phyloP scores from a whole-genome alignment of 75 land plant species.

The Cryptomeria japonica region DNA sequence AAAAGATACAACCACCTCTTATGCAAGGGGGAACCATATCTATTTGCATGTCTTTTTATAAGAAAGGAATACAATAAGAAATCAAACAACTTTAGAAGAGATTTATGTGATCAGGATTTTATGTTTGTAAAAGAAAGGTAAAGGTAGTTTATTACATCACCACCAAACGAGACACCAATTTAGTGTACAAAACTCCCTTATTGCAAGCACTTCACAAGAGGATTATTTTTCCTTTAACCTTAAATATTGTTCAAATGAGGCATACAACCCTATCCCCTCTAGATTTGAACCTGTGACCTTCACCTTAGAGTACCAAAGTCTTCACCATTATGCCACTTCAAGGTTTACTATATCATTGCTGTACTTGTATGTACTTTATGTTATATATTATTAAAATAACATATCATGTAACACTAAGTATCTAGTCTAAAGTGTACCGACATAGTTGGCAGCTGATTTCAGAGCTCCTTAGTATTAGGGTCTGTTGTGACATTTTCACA shows the following conservation, averaged over 20 bases:
- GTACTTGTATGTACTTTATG: background rate
- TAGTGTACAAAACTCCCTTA: too few relatives aligned
- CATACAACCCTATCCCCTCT: too few relatives aligned
- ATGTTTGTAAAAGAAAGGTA: background rate
- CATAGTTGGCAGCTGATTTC: background rate
- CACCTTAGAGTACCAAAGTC: background rate
- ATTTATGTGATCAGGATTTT: background rate
- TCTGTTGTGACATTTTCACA: background rate
- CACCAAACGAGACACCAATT: background rate
- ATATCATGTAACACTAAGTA: background rate
- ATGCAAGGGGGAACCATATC: background rate
- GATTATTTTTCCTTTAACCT: too few relatives aligned
- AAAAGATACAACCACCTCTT: background rate
- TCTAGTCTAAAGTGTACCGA: background rate
- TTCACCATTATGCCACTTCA: background rate
- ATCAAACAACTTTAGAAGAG: background rate
- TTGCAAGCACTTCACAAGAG: too few relatives aligned
- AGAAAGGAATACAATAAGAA: background rate
- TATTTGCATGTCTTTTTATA: background rate
- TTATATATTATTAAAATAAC: background rate
- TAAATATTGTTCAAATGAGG: too few relatives aligned
- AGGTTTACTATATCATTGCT: background rate
- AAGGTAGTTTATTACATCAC: background rate
- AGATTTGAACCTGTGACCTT: background rate
- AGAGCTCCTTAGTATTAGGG: background rate